Evolutionary conservation across 2,329 filamentous ascomycete species (phyloP).

Genomic region (Lasiodiplodia citricola): DNA sequence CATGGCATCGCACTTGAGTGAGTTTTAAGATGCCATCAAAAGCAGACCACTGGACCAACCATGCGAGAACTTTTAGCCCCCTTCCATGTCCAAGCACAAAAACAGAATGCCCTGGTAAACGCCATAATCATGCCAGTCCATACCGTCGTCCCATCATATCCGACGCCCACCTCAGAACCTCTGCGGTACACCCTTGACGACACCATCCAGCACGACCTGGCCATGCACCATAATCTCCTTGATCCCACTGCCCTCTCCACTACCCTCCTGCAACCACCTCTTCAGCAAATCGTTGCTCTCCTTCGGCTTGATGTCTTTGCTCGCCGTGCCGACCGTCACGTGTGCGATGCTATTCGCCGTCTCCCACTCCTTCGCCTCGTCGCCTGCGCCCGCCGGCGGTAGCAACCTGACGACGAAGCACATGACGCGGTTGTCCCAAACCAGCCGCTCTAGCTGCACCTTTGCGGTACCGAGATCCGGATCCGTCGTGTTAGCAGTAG

Average conservation of each 20-base stretch:
- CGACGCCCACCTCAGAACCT: slow-evolving; percentile 3
- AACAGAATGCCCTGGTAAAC: background rate
- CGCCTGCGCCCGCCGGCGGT: slow-evolving; percentile 32
- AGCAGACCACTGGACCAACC: background rate
- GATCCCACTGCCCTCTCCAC: slow-evolving; percentile 58
- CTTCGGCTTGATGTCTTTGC: slow-evolving; percentile 79
- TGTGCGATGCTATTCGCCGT: slow-evolving; percentile 82
- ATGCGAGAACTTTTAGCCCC: background rate
- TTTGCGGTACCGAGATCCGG: slow-evolving; percentile 68
- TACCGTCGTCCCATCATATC: background rate
- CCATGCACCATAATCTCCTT: slow-evolving; percentile 60
- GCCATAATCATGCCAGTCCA: background rate
- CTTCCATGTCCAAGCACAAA: background rate
- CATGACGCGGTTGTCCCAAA: slow-evolving; percentile 90
- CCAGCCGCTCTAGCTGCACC: slow-evolving; percentile 67
- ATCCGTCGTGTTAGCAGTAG: slow-evolving; percentile 45
- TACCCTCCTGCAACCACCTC: slow-evolving; percentile 71
- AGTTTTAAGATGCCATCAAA: background rate
- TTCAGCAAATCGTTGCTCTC: slow-evolving; percentile 88
- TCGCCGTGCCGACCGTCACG: slow-evolving; percentile 85
- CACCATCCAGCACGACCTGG: slow-evolving; percentile 61
- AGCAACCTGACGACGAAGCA: slow-evolving; percentile 75
- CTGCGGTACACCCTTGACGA: slow-evolving; percentile 52
- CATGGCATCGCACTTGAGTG: background rate
- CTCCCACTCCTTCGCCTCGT: slow-evolving; percentile 51